phyloP scores from a whole-genome alignment of 2,329 filamentous ascomycete genomes.

The Botrytis squamosa region DNA sequence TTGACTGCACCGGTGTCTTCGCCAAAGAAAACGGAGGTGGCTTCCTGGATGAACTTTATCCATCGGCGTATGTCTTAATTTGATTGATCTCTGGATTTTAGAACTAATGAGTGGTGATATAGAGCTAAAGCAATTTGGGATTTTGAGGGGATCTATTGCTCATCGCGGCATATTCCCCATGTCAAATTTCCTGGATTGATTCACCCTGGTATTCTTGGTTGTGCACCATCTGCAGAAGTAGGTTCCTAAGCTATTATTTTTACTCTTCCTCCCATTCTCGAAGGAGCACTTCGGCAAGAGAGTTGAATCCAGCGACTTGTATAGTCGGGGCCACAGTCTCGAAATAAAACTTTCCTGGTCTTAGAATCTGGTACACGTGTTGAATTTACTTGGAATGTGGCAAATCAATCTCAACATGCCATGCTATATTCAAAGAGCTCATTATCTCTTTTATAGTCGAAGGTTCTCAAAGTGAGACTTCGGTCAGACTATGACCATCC shows the following conservation, averaged over 20 bases:
- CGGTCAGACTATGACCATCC: not conserved
- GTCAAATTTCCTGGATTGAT: conserved; percentile 88
- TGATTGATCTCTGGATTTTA: not conserved
- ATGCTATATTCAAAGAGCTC: not conserved
- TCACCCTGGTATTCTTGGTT: conserved; percentile 83
- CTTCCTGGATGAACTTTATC: conserved; percentile 85
- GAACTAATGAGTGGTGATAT: conserved; percentile 36
- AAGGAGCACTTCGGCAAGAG: not conserved
- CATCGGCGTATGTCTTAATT: conserved; percentile 62
- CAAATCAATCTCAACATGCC: no score
- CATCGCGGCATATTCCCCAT: conserved; percentile 80
- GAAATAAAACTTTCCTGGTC: not conserved
- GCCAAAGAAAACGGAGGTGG: conserved; percentile 79
- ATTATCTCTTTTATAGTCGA: not conserved
- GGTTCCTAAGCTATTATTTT: conserved; percentile 12
- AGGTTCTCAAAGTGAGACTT: not conserved
- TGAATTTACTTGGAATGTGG: not conserved
- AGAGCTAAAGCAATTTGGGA: conserved; percentile 72
- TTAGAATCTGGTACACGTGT: not conserved
- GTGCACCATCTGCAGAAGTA: conserved; percentile 67
- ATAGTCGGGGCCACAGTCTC: not conserved
- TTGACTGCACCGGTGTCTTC: conserved; percentile 49
- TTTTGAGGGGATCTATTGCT: conserved; percentile 77
- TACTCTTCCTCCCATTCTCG: not conserved
- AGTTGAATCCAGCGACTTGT: not conserved